A percentile compares a stretch with the other conserved stretches of the same genome.
Conservation (phyloP, 768 basidiomycete genomes). For the Piloderma croceum region DNA sequence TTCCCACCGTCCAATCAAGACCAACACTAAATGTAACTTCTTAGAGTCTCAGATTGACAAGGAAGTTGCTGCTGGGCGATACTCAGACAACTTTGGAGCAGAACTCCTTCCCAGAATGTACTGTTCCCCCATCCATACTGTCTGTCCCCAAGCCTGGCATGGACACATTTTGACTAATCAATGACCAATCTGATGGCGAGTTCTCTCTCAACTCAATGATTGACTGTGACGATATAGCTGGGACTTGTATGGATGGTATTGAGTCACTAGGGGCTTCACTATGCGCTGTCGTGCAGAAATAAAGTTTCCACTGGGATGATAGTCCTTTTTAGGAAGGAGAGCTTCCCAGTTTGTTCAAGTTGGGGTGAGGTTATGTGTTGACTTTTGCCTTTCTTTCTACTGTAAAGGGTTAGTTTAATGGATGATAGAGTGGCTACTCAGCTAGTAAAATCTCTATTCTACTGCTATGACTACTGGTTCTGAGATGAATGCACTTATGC, state of each 20-base stretch:
- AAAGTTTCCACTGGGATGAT: no score
- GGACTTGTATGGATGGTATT: no score
- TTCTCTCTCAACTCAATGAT: slow-evolving; percentile 28
- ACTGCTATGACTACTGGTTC: no score
- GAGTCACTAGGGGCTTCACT: slow-evolving; percentile 24
- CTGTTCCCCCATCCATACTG: slow-evolving; percentile 18
- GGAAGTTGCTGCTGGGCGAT: slow-evolving; percentile 13
- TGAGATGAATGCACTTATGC: no score
- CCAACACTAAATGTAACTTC: slow-evolving; percentile 10
- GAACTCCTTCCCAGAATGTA: slow-evolving; percentile 29
- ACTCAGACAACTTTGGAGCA: slow-evolving; percentile 21
- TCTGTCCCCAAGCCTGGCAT: slow-evolving; percentile 26
- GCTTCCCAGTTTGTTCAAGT: no score
- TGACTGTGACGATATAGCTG: slow-evolving; percentile 19
- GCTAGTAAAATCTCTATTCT: no score
- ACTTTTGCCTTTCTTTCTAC: no score
- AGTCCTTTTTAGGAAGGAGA: no score
- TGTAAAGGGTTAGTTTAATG: no score
- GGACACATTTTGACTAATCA: slow-evolving; percentile 23
- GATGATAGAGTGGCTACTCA: no score
- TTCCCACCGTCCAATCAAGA: not conserved
- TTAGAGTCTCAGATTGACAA: slow-evolving; percentile 10
- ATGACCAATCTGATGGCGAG: slow-evolving; percentile 24
- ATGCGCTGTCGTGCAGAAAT: no score
- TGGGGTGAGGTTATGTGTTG: no score